Evolutionary conservation across 345 rosid species (phyloP).

Genomic region (Citropsis articulata): DNA sequence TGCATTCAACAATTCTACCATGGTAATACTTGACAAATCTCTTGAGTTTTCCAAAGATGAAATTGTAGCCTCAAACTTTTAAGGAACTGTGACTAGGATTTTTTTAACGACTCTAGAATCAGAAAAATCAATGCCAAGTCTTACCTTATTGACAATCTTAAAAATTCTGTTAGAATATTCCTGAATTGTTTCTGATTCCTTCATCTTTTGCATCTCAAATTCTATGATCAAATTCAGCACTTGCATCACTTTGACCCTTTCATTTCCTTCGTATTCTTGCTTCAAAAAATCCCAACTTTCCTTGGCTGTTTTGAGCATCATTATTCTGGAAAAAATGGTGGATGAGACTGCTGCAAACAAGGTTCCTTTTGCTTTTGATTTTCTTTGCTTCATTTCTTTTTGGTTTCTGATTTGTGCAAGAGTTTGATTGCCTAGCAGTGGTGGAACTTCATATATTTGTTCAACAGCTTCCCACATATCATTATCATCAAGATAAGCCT

Average conservation of each 20-base stretch:
- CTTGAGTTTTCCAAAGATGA: conserved; percentile 9
- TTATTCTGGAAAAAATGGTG: neutral
- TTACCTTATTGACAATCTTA: conserved; percentile 3
- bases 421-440: neutral
- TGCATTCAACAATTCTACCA: conserved; percentile 15
- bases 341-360: neutral
- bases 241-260: neutral
- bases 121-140: conserved; percentile 5
- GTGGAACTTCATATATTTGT: conserved; percentile 6
- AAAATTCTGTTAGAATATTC: neutral
- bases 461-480: conserved; percentile 12
- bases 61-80: conserved; percentile 11
- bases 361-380: neutral
- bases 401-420: neutral
- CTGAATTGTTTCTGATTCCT: no score
- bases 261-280: conserved; percentile 3
- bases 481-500: conserved; percentile 4
- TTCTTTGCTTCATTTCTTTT: neutral
- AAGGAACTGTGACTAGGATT: neutral
- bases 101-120: conserved; percentile 13
- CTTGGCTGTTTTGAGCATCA: neutral
- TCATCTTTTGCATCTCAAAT: no score
- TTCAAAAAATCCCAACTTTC: conserved; percentile 4
- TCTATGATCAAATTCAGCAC: neutral
- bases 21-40: conserved; percentile 7